phyloP scores from a whole-genome alignment of 495 filamentous ascomycete genomes.

The Trichocladium uniseriatum region DNA sequence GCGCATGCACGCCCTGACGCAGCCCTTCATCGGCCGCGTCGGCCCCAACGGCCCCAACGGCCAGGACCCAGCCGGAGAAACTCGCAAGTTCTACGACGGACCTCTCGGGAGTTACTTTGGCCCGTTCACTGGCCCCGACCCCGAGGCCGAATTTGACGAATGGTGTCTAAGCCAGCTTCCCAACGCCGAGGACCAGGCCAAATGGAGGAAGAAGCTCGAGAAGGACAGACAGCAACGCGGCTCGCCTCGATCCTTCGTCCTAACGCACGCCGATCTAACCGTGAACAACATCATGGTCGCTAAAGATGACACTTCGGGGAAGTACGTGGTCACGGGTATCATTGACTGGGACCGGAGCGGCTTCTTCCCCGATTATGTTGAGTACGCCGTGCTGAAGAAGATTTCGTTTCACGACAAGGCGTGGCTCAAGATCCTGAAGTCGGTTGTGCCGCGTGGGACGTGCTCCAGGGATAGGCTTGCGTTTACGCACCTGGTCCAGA shows the following conservation, averaged over 20 bases:
- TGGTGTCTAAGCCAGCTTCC: not conserved
- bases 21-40: not conserved
- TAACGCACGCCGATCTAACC: not conserved
- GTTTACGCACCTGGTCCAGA: not conserved
- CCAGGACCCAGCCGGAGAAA: not conserved
- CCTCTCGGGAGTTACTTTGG: not conserved
- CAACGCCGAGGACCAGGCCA: not conserved
- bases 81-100: not conserved
- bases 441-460: not conserved
- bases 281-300: not conserved
- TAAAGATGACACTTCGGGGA: not conserved
- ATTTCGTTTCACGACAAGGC: not conserved
- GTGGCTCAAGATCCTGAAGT: not conserved
- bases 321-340: not conserved
- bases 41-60: not conserved
- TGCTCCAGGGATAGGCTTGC: not conserved
- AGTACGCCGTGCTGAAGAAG: not conserved
- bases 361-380: not conserved
- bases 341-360: slow-evolving; percentile 1
- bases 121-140: not conserved
- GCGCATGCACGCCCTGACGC: not conserved
- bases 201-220: not conserved
- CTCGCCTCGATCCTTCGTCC: not conserved
- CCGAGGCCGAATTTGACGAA: not conserved
- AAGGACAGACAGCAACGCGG: not conserved